phyloP scores from a whole-genome alignment of 176 grass and related monocot genomes.

The Thalia dealbata region DNA sequence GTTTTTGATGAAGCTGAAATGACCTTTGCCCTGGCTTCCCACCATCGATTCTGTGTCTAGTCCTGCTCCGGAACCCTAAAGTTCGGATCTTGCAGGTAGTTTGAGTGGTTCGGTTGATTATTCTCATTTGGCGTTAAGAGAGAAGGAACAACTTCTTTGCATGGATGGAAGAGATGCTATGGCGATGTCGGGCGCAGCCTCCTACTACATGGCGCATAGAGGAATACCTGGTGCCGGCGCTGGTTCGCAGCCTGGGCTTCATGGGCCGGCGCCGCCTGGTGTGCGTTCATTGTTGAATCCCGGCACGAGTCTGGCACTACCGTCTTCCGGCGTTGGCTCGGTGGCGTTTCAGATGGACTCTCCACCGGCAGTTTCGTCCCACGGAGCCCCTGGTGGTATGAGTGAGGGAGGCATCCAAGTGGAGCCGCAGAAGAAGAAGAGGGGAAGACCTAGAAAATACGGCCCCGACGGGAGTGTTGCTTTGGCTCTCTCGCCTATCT shows the following conservation, averaged over 20 bases:
- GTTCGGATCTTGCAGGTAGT: not conserved
- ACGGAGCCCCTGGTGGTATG: not conserved
- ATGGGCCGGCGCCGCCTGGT: not conserved
- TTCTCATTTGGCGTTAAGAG: not conserved
- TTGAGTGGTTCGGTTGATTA: not conserved
- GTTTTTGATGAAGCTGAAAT: not conserved
- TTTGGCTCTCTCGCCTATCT: slow-evolving; percentile 1
- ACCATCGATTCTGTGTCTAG: not conserved
- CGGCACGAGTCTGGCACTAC: not conserved
- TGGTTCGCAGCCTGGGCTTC: slow-evolving; percentile 5
- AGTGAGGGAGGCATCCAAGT: not conserved
- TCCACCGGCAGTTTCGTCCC: not conserved
- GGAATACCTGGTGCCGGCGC: not conserved
- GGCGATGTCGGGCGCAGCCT: slow-evolving; percentile 8
- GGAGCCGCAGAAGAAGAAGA: slow-evolving; percentile 23
- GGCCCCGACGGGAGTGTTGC: slow-evolving; percentile 3
- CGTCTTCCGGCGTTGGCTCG: not conserved
- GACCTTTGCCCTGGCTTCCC: not conserved
- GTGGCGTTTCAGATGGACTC: slow-evolving; percentile 16
- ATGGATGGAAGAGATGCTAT: slow-evolving; percentile 22
- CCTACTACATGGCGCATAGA: slow-evolving; percentile 21
- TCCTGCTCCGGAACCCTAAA: slow-evolving; percentile 1
- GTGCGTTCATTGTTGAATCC: slow-evolving; percentile 13
- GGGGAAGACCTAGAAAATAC: slow-evolving; percentile 23
- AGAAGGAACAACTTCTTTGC: not conserved